Percentiles rank a stretch among this genome's conserved stretches.
phyloP scores from a whole-genome alignment of 371 early-diverging fungal genomes.

The Mucor lusitanicus region DNA sequence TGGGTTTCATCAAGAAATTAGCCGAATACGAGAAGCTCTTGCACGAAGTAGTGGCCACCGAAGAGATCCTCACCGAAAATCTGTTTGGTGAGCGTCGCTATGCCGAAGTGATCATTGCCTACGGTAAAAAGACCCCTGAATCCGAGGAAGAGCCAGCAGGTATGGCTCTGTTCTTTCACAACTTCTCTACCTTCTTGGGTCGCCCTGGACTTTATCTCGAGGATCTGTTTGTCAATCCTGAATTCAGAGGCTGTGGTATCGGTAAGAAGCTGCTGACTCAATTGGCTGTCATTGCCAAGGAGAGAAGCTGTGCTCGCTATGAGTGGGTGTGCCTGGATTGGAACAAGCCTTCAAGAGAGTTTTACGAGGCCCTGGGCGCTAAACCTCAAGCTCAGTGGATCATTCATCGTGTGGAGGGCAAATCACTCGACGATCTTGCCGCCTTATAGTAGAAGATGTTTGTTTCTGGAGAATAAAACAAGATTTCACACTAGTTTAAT shows the following conservation, averaged over 20 bases:
- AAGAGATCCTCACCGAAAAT: slow-evolving; percentile 57
- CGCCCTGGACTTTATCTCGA: slow-evolving; percentile 83
- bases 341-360: slow-evolving; percentile 29
- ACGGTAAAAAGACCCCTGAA: slow-evolving; percentile 37
- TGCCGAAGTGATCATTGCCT: slow-evolving; percentile 71
- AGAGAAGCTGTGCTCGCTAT: slow-evolving; percentile 70
- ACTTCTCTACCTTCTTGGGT: slow-evolving; percentile 78
- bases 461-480: background rate
- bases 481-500: background rate
- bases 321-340: slow-evolving; percentile 65
- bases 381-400: slow-evolving; percentile 68
- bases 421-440: slow-evolving; percentile 55
- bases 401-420: slow-evolving; percentile 66
- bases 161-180: slow-evolving; percentile 82
- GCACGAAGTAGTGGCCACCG: slow-evolving; percentile 74
- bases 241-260: slow-evolving; percentile 71
- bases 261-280: slow-evolving; percentile 71
- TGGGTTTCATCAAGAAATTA: slow-evolving; percentile 70
- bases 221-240: slow-evolving; percentile 73
- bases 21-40: slow-evolving; percentile 79
- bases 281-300: slow-evolving; percentile 66
- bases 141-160: slow-evolving; percentile 59
- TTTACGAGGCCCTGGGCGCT: slow-evolving; percentile 67
- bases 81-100: slow-evolving; percentile 67
- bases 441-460: slow-evolving; percentile 32